These are phyloP conservation scores for Colletotrichum lupini DNA, from an alignment of 2,329 filamentous ascomycete species.

Conservation along the genomic window DNA sequence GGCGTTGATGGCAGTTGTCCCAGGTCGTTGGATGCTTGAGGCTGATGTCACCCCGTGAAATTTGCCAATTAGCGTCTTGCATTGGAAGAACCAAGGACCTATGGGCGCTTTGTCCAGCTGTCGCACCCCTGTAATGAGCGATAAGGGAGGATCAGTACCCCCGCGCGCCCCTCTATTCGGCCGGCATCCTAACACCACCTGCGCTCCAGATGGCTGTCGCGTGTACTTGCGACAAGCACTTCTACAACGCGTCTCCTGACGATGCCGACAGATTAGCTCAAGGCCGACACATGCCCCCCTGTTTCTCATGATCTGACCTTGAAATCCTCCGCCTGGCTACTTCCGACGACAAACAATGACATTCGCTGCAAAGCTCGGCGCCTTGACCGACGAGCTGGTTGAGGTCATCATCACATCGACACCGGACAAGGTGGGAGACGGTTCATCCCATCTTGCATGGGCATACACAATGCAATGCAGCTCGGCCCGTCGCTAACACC, in stretches of 20 bases:
- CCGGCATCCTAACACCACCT: background rate
- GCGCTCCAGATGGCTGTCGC: background rate
- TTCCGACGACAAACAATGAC: conserved; percentile 66
- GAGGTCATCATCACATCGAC: conserved; percentile 68
- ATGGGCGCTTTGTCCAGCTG: conserved; percentile 14
- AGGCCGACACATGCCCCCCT: background rate
- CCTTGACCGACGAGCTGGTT: conserved; percentile 78
- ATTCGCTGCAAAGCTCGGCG: conserved; percentile 72
- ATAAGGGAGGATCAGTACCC: conserved; percentile 27
- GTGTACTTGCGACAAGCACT: background rate
- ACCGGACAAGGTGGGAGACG: conserved; percentile 58
- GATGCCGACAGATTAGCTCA: background rate
- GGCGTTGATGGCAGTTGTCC: conserved; percentile 23
- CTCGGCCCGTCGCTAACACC: conserved; percentile 6
- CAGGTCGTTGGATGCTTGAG: conserved; percentile 26
- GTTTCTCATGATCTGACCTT: background rate
- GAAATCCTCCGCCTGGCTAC: background rate
- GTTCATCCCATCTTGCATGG: conserved; percentile 17
- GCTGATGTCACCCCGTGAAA: conserved; percentile 35
- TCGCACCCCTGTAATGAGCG: conserved; percentile 24
- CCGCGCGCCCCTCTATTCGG: conserved; percentile 20
- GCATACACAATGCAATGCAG: conserved; percentile 10
- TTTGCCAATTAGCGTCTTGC: conserved; percentile 31
- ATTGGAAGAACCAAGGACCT: conserved; percentile 12
- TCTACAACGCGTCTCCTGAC: background rate